phyloP scores from a whole-genome alignment of 495 filamentous ascomycete species.

The Acidiella bohemica region DNA sequence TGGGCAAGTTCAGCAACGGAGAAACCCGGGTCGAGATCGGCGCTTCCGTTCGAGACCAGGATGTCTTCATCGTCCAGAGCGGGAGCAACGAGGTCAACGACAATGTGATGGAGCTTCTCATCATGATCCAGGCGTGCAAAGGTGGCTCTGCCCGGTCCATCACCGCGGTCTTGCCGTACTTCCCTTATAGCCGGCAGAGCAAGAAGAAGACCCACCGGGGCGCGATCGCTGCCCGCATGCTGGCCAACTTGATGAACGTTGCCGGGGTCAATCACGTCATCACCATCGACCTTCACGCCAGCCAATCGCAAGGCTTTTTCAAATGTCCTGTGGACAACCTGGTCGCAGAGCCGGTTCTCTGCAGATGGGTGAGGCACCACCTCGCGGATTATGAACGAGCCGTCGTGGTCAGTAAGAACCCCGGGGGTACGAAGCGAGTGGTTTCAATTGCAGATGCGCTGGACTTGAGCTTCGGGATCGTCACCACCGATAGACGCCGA shows the following conservation, averaged over 20 bases:
- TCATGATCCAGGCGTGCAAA: conserved; percentile 98
- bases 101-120: conserved; percentile 94
- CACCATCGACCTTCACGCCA: conserved; percentile 83
- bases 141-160: conserved; percentile 94
- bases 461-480: conserved; percentile 93
- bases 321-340: conserved; percentile 95
- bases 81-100: conserved; percentile 96
- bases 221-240: conserved; percentile 90
- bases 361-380: conserved; percentile 85
- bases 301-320: conserved; percentile 98
- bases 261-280: conserved; percentile 95
- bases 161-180: conserved; percentile 98
- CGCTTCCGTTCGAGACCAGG: conserved; percentile 88
- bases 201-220: conserved; percentile 98
- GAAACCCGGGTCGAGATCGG: conserved; percentile 92
- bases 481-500: conserved; percentile 81
- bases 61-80: conserved; percentile 97
- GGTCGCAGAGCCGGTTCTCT: conserved; percentile 89
- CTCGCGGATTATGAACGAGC: conserved; percentile 77
- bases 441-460: conserved; percentile 93
- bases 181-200: conserved; percentile 95
- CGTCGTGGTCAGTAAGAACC: conserved; percentile 95
- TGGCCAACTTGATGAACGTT: conserved; percentile 84
- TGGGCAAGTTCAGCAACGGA: conserved; percentile 71
- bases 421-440: conserved; percentile 89